Conservation (phyloP, 192 early-diverging fungal genomes). For the Physocladia obscura region DNA sequence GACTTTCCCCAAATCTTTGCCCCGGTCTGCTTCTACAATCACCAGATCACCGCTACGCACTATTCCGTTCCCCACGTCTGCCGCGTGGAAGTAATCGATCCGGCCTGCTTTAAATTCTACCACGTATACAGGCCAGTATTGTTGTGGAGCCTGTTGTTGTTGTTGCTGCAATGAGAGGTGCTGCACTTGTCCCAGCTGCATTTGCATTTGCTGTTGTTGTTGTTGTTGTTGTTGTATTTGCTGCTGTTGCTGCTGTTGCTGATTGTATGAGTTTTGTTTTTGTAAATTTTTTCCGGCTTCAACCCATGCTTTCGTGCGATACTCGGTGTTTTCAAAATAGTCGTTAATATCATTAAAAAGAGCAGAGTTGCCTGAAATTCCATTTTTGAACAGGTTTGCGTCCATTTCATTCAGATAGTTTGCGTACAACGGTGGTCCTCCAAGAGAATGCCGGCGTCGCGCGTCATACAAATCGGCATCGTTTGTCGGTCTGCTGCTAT, state of each 20-base stretch:
- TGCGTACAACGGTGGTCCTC: conserved; percentile 41
- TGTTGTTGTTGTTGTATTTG: neutral
- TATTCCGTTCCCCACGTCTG: conserved; percentile 41
- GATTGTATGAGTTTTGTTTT: conserved; percentile 33
- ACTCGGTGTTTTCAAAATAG: conserved; percentile 69
- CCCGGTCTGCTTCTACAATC: conserved; percentile 88
- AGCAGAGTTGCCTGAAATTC: conserved; percentile 28
- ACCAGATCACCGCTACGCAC: conserved; percentile 69
- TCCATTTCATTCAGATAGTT: conserved; percentile 44
- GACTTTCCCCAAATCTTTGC: conserved; percentile 87
- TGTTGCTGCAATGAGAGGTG: too few species aligned
- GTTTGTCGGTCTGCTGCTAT: neutral
- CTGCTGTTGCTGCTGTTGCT: conserved; percentile 7
- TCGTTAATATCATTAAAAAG: conserved; percentile 58
- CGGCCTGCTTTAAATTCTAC: conserved; percentile 89
- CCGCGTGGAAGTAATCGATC: conserved; percentile 77
- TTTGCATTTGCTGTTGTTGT: conserved; percentile 48
- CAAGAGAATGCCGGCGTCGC: conserved; percentile 52
- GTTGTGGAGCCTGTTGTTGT: neutral
- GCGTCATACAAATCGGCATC: conserved; percentile 23
- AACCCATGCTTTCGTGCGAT: conserved; percentile 56
- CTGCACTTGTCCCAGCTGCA: conserved; percentile 85
- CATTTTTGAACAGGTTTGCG: conserved; percentile 31
- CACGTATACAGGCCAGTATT: conserved; percentile 69
- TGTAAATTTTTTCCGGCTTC: conserved; percentile 63